Percentiles rank a stretch among this genome's conserved stretches.
phyloP scores from a whole-genome alignment of 192 early-diverging fungal species.

The Allomyces javanicus region DNA sequence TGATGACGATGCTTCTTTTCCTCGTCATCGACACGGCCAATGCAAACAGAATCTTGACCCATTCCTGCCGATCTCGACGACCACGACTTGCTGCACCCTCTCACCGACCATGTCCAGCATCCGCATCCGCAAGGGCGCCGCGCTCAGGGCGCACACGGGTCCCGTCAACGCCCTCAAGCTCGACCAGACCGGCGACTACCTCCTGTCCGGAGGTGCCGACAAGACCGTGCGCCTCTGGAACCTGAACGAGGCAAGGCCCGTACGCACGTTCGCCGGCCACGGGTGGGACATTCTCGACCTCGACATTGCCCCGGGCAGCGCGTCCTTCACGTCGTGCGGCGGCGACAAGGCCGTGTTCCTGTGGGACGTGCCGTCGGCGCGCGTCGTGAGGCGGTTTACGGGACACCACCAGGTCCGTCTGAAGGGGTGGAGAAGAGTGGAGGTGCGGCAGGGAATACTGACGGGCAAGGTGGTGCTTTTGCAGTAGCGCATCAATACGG shows the following conservation, averaged over 20 bases:
- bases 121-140: no score
- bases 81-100: no score
- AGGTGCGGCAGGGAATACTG: no score
- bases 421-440: not conserved
- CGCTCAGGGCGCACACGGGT: conserved; percentile 40
- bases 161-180: conserved; percentile 46
- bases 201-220: conserved; percentile 63
- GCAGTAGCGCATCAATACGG: conserved; percentile 50
- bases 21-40: no score
- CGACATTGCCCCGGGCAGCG: conserved; percentile 34
- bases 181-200: conserved; percentile 56
- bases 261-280: conserved; percentile 68
- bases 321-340: conserved; percentile 55
- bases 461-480: not conserved
- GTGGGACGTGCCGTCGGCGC: conserved; percentile 69
- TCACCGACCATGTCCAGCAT: no score
- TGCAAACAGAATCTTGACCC: no score
- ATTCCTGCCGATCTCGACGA: no score
- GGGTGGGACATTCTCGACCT: conserved; percentile 62
- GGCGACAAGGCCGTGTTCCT: conserved; percentile 59
- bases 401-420: not conserved
- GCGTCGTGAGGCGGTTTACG: conserved; percentile 9
- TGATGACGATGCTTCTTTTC: no score
- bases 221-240: conserved; percentile 48
- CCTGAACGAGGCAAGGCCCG: conserved; percentile 20